Evolutionary conservation across 441 rosid species (phyloP).

Genomic region (Arabidopsis hybrid): DNA sequence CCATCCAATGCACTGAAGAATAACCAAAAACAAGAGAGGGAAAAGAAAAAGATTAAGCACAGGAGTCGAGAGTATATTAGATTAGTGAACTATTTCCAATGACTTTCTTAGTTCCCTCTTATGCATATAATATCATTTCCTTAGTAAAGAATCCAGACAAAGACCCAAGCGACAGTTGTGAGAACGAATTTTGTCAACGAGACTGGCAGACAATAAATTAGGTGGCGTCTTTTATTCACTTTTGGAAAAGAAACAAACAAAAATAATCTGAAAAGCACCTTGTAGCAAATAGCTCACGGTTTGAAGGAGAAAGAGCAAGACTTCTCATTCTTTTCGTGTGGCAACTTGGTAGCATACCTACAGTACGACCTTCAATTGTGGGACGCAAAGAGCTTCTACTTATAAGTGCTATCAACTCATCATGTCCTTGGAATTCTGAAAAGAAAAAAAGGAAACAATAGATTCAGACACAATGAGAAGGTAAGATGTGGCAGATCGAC

Average conservation of each 20-base stretch:
- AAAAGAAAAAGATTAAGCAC: constrained; percentile 22
- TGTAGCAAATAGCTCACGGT: constrained; percentile 81
- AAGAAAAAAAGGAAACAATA: constrained; percentile 1
- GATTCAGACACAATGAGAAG: constrained; percentile 26
- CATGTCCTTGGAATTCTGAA: constrained; percentile 75
- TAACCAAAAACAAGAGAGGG: constrained; percentile 42
- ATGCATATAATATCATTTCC: constrained; percentile 23
- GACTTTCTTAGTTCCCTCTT: constrained; percentile 9
- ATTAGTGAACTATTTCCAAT: background rate
- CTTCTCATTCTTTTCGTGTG: constrained; percentile 95
- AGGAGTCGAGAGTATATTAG: background rate
- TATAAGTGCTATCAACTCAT: constrained; percentile 78
- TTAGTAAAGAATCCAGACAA: background rate
- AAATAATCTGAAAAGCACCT: constrained; percentile 53
- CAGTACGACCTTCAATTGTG: constrained; percentile 57
- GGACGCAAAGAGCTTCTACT: constrained; percentile 63
- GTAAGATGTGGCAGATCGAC: constrained; percentile 16
- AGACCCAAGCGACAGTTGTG: too few relatives aligned
- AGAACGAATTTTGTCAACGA: background rate
- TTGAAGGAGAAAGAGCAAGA: constrained; percentile 73
- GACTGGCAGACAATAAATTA: constrained; percentile 11
- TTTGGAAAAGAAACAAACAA: background rate
- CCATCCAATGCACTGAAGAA: constrained; percentile 88
- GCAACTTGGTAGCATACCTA: constrained; percentile 74
- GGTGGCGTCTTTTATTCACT: background rate